Conservation (phyloP, 2,329 filamentous ascomycete genomes). For the Ophiocordyceps sinensis region DNA sequence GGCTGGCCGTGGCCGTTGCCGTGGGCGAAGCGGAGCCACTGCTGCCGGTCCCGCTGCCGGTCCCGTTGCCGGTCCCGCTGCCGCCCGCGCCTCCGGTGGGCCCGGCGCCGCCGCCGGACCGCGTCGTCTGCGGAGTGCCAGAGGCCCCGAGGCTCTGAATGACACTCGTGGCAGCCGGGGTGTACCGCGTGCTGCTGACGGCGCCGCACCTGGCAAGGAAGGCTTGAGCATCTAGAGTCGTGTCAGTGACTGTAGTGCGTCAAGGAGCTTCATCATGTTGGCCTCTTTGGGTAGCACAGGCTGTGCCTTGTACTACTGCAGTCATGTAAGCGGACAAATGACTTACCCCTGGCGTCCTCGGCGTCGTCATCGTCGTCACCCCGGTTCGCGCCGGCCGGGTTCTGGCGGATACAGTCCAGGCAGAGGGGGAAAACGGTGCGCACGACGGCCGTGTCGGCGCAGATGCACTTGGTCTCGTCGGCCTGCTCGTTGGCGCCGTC, state of each 20-base stretch:
- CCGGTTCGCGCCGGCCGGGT: neutral
- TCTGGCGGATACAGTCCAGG: neutral
- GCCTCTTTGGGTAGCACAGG: too few relatives aligned
- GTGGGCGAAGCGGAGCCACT: too few relatives aligned
- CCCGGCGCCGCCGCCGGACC: neutral
- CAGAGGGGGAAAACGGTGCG: neutral
- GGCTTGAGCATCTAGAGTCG: neutral
- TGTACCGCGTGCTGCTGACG: neutral
- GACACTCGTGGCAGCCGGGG: neutral
- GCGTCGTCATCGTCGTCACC: neutral
- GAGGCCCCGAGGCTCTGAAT: neutral
- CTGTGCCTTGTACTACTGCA: too few relatives aligned
- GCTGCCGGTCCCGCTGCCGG: too few relatives aligned
- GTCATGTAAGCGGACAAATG: neutral
- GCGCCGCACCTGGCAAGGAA: neutral
- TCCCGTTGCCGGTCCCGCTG: too few relatives aligned
- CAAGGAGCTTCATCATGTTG: too few relatives aligned
- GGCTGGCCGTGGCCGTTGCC: neutral
- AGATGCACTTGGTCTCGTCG: neutral
- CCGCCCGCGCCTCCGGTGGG: neutral
- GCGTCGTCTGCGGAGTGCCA: neutral
- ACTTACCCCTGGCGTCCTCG: neutral
- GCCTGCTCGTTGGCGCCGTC: neutral
- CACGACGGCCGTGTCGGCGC: neutral
- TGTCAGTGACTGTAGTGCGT: neutral